Conservation (phyloP, 345 rosid species). For the Odontarrhena argentea region DNA sequence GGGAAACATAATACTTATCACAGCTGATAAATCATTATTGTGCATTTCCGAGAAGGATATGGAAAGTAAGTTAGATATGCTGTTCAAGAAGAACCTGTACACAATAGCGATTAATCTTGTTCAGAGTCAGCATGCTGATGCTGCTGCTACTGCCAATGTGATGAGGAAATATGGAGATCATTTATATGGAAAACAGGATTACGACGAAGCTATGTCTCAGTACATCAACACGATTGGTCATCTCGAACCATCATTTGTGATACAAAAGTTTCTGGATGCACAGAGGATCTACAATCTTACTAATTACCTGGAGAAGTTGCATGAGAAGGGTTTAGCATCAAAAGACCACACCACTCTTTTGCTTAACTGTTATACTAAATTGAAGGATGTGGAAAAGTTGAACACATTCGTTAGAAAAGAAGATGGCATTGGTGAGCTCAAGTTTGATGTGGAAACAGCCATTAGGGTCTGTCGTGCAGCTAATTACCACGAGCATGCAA, state of each 20-base stretch:
- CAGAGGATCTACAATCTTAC: constrained; percentile 98
- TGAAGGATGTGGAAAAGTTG: constrained; percentile 94
- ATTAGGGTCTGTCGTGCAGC: constrained; percentile 98
- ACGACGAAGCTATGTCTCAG: constrained; percentile 95
- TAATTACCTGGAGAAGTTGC: constrained; percentile 89
- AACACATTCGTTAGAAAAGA: constrained; percentile 90
- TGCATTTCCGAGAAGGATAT: constrained; percentile 96
- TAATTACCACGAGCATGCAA: constrained; percentile 96
- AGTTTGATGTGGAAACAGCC: constrained; percentile 97
- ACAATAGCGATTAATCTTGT: constrained; percentile 96
- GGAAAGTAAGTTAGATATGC: constrained; percentile 99
- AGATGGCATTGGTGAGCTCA: constrained; percentile 87
- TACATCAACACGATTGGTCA: constrained; percentile 91
- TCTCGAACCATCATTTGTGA: constrained; percentile 98
- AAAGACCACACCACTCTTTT: constrained; percentile 98
- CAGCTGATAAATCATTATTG: constrained; percentile 68
- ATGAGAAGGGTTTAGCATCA: constrained; percentile 97
- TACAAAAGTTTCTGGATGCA: constrained; percentile 97
- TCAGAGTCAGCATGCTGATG: constrained; percentile 98
- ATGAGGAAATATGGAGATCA: constrained; percentile 97
- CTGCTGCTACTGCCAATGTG: constrained; percentile 98
- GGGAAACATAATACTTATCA: constrained; percentile 87
- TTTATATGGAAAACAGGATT: constrained; percentile 91
- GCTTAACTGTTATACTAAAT: constrained; percentile 91
- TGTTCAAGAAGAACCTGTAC: constrained; percentile 92